Base-by-base conservation (phyloP, 2,329 filamentous ascomycete species). In the Fusarium mangiferae region DNA sequence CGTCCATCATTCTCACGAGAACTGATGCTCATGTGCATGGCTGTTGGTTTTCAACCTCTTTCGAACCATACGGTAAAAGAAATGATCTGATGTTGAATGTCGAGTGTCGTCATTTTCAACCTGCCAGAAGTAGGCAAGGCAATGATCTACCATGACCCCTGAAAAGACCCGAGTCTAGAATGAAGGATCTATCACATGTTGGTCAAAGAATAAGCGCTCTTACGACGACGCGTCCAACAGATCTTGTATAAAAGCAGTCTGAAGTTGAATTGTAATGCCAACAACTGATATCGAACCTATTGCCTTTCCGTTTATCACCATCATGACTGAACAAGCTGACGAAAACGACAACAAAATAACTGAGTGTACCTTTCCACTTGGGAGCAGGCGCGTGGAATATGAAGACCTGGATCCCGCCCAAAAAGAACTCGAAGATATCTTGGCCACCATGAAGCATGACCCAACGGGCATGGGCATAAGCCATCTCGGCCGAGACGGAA, bases 401-500 rank as follows among this genome's bases (percentile, higher is more conserved):
- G 35, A 49, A 41, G 57, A 66, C 26, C 30, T 58, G 5, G 52
- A 51, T 15, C 26, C 56, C 2, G 54, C 42, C 4, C 38, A 67
- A 11, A 51, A 51, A 41, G 13, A 59, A 6, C 13, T 67, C 4
- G 39, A 24, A 35, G 12, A 48, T 4, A 62, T 62, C 22, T 14
- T 62, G 13, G 24, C 18, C 22, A 51, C 26, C 12, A 26, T 64
- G 35, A 36, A 58, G 15, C 9, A 38, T 20, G 61, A 59, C 6
- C 39, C 52, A 15, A 39, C 48, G 3, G 44, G 74, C 5, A 48
- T 64, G 51, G 67, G 72, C 1, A 59, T 75, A 28, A 22, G 8
- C 4, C 14, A 30, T 15, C 54, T 77, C 5, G 70, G 64, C 9
- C 59, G 57, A 33, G 76, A 77, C 15, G 75, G 74, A 20, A 44